phyloP scores from a whole-genome alignment of 305 asterid genomes.

The Fraxinus ornus region DNA sequence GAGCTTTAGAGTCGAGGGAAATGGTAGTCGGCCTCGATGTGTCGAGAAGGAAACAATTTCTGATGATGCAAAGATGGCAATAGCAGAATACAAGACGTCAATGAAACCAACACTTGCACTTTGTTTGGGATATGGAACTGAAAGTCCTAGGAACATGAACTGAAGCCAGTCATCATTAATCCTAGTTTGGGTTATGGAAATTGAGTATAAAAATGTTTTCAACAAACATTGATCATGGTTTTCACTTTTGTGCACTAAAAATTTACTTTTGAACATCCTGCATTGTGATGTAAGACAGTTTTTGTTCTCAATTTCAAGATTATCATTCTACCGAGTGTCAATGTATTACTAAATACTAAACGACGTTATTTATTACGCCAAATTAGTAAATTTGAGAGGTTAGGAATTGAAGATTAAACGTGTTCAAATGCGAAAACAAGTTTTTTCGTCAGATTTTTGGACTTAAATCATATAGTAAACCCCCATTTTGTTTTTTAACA shows the following conservation, averaged over 20 bases:
- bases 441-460: too few relatives aligned
- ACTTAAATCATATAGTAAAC: too few relatives aligned
- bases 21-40: background rate
- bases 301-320: background rate
- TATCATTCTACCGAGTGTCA: background rate
- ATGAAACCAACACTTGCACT: conserved; percentile 38
- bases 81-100: conserved; percentile 30
- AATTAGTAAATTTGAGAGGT: background rate
- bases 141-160: conserved; percentile 31
- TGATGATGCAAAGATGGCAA: conserved; percentile 33
- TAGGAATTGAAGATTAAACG: background rate
- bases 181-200: background rate
- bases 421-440: too few relatives aligned
- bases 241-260: background rate
- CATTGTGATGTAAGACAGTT: background rate
- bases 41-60: conserved; percentile 31
- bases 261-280: background rate
- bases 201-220: background rate
- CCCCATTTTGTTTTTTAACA: too few relatives aligned
- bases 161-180: background rate
- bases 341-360: background rate
- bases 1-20: conserved; percentile 56
- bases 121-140: conserved; percentile 54
- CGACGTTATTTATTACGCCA: background rate
- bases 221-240: background rate